Conservation (phyloP, 2,329 filamentous ascomycete genomes). For the Colletotrichum kahawae region DNA sequence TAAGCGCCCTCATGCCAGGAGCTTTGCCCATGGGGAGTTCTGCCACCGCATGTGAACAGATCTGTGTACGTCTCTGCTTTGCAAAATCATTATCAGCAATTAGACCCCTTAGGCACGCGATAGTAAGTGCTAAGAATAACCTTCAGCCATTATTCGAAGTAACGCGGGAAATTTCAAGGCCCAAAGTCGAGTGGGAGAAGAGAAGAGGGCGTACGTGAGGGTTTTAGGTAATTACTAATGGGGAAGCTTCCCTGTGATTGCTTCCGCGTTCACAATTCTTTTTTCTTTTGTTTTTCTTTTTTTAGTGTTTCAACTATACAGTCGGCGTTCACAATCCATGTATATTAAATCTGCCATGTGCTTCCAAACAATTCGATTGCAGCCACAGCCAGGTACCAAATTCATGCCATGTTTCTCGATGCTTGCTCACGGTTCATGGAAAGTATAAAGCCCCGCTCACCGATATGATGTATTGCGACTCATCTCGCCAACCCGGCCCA, state of each 20-base stretch:
- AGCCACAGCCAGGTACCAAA: not conserved
- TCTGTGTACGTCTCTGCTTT: not conserved
- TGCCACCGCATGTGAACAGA: not conserved
- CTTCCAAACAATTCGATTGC: not conserved
- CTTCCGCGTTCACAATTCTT: not conserved
- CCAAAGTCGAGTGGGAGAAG: not conserved
- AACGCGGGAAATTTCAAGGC: not conserved
- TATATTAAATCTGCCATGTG: not conserved
- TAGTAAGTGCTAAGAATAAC: not conserved
- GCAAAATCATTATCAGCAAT: not conserved
- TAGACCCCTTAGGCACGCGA: not conserved
- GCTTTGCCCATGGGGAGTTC: rapidly evolving
- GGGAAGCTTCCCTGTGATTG: not conserved
- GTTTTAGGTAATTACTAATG: not conserved
- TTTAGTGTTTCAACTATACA: not conserved
- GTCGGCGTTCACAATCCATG: not conserved
- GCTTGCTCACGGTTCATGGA: not conserved
- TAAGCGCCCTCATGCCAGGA: not conserved
- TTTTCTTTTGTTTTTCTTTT: not conserved
- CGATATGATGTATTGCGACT: not conserved
- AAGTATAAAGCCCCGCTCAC: not conserved
- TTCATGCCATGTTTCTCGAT: not conserved
- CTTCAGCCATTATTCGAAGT: not conserved
- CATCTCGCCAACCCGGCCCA: too few relatives aligned
- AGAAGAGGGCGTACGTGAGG: not conserved